A percentile compares a stretch with the other conserved stretches of the same genome.
Evolutionary conservation across 805 yeast genomes (phyloP).

Genomic region (Ogataea corticis): DNA sequence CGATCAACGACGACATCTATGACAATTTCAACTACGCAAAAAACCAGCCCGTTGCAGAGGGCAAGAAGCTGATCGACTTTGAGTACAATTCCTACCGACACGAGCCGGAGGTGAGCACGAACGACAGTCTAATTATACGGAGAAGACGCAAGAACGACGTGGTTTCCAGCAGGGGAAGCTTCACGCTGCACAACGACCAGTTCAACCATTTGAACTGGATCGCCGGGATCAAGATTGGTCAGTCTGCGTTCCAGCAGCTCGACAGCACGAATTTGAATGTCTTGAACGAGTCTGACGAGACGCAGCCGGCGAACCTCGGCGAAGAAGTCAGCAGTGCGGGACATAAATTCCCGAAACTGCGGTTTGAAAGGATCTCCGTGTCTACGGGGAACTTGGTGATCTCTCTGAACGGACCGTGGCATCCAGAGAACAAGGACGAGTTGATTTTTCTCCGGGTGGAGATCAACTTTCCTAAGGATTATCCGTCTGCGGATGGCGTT

Average conservation of each 20-base stretch:
- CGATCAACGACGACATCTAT: constrained; percentile 50
- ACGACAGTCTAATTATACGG: constrained; percentile 26
- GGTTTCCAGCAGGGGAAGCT: constrained; percentile 30
- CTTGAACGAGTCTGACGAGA: constrained; percentile 24
- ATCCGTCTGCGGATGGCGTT: constrained; percentile 55
- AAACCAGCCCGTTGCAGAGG: constrained; percentile 36
- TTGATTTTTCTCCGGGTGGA: constrained; percentile 68
- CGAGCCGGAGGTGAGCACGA: constrained; percentile 42
- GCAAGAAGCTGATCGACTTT: constrained; percentile 37
- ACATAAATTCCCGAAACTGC: constrained; percentile 81
- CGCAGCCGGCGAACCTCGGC: constrained; percentile 65
- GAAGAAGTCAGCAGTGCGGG: constrained; percentile 91
- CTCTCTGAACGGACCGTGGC: constrained; percentile 83
- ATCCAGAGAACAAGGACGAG: constrained; percentile 41
- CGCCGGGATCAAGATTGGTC: constrained; percentile 82
- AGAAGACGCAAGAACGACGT: constrained; percentile 19
- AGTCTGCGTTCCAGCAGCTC: constrained; percentile 40
- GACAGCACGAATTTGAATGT: constrained; percentile 37
- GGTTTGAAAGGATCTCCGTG: constrained; percentile 85
- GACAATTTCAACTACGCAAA: constrained; percentile 45
- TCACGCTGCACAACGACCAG: constrained; percentile 39
- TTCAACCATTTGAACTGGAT: constrained; percentile 85
- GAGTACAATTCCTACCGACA: constrained; percentile 46
- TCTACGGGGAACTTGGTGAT: constrained; percentile 78
- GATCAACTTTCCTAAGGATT: constrained; percentile 67